Evolutionary conservation across 495 filamentous ascomycete genomes (phyloP), one percentile per base, ranked within the genome.

Genomic region (Daldinia loculata): DNA sequence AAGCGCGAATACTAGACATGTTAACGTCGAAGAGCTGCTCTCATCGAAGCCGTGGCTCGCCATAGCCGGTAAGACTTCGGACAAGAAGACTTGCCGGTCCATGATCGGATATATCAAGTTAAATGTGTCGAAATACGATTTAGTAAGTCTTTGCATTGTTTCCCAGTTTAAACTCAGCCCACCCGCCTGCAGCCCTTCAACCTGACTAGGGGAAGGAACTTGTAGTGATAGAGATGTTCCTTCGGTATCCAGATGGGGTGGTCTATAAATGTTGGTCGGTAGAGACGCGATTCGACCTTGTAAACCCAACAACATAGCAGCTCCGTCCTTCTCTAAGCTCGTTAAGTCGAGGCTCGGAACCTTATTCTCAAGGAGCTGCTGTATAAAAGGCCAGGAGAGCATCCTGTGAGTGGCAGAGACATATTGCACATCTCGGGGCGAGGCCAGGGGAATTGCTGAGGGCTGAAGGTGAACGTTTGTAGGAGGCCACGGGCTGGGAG

Each of bases 61-160:
- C 12, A 87, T 78, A 29, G 75, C 59, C 3, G 79, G 74, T n/a
- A 89, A 69, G 7, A 78, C 84, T 51, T 80, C 78, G 14, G 82
- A 78, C 61, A 81, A 72, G 64, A 88, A 89, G 15, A 73, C 69
- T 30, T 88, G 83, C 51, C 82, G 78, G 64, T 87, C 83, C 63
- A 89, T 78, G 41, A 89, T 79, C 5, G 87, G 87, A 74, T 84
- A 86, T 19, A 86, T 56, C 17, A 86, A 78, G 63, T 88, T 88
- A 77, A 86, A 83, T 3, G 79, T 84, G 72, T 86, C 82, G 71
- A 88, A 89, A 69, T 87, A 89, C 0, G 81, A 76, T 45, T 82
- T 82, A 60, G 82, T 79, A 30, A 87, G 78, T 50, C 75, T 75
- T 50, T 83, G 77, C 79, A 89, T 87, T 29, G 78, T 74, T 0